Percentiles rank a stretch among this genome's conserved stretches.
Conservation (phyloP, 2,329 filamentous ascomycete species). For the Onygenales sp. region DNA sequence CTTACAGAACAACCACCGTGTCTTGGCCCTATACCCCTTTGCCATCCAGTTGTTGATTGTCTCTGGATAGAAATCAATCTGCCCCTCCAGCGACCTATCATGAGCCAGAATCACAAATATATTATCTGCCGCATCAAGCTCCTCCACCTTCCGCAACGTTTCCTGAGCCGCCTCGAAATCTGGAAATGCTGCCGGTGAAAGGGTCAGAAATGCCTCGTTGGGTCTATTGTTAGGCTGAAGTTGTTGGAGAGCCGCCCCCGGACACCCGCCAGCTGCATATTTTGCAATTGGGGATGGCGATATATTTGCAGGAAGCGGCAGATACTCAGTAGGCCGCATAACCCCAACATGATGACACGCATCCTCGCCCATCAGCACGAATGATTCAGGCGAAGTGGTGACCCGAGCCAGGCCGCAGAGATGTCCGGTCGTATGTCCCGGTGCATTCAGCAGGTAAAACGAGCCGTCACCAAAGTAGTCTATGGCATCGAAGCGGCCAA, state of each 20-base stretch:
- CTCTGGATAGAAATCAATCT: conserved; percentile 20
- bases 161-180: not conserved
- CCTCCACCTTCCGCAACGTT: conserved; percentile 15
- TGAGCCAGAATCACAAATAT: conserved; percentile 24
- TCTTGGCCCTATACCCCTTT: conserved; percentile 9
- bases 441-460: conserved; percentile 20
- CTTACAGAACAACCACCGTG: no score
- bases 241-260: not conserved
- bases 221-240: not conserved
- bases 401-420: conserved; percentile 19
- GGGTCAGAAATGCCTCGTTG: conserved; percentile 1
- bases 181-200: no score
- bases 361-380: conserved; percentile 21
- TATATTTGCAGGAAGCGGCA: conserved; percentile 18
- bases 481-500: conserved; percentile 17
- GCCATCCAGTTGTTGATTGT: conserved; percentile 21
- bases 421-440: conserved; percentile 20
- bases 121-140: conserved; percentile 18
- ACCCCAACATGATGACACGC: conserved; percentile 18
- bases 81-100: conserved; percentile 15
- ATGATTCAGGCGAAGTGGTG: conserved; percentile 13
- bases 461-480: conserved; percentile 23
- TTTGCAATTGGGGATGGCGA: conserved; percentile 1
- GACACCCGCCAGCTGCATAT: not conserved
- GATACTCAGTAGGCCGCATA: conserved; percentile 20